Evolutionary conservation across 352 stramenopile genomes (phyloP).

Genomic region (Hyphochytrium catenoides): DNA sequence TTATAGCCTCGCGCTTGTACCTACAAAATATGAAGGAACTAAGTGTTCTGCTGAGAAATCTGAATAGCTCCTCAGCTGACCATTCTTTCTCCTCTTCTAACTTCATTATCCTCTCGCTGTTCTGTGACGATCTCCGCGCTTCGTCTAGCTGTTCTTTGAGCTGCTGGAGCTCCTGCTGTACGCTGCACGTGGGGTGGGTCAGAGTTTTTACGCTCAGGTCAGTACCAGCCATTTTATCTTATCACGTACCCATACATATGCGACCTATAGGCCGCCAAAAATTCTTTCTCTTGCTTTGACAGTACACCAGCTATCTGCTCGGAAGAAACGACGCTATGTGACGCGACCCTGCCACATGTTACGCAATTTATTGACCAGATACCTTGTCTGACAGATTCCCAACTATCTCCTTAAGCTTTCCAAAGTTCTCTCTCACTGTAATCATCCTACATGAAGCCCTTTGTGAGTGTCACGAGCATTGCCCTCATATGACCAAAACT

Average conservation of each 20-base stretch:
- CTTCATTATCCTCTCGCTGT: background rate
- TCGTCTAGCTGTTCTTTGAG: constrained; percentile 77
- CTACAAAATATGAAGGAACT: too few relatives aligned
- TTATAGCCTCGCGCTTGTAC: constrained; percentile 66
- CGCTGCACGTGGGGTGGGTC: too few relatives aligned
- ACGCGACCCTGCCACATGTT: background rate
- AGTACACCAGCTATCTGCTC: constrained; percentile 52
- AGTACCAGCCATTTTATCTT: too few relatives aligned
- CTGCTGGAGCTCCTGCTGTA: constrained; percentile 77
- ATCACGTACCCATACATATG: too few relatives aligned
- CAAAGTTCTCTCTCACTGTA: constrained; percentile 41
- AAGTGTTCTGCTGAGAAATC: too few relatives aligned
- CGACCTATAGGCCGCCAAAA: constrained; percentile 69
- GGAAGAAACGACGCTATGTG: background rate
- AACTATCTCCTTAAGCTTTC: constrained; percentile 46
- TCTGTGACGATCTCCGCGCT: background rate
- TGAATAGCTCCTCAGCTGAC: too few relatives aligned
- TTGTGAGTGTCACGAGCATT: too few relatives aligned
- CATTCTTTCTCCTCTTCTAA: too few relatives aligned
- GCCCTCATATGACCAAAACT: too few relatives aligned
- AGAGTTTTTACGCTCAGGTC: too few relatives aligned
- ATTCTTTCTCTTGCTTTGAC: constrained; percentile 70
- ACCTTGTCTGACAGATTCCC: constrained; percentile 46
- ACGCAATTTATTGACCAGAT: background rate
- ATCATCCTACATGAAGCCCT: constrained; percentile 52